A percentile compares a stretch with the other conserved stretches of the same genome.
Evolutionary conservation across 1,284 basidiomycete genomes (phyloP).

Genomic region (Inonotus obliquus): DNA sequence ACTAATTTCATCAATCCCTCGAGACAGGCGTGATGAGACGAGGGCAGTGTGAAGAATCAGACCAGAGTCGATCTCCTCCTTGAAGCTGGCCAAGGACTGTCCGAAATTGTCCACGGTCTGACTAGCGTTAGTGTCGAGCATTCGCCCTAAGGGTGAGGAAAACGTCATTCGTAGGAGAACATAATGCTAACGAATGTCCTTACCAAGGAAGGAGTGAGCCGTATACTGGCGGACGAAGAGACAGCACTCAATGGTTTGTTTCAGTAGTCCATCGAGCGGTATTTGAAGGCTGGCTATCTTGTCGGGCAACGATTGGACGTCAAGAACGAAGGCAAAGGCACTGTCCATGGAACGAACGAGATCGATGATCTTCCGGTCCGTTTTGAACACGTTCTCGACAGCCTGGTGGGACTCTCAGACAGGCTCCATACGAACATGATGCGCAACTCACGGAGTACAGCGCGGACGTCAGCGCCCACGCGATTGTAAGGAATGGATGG

Average conservation of each 20-base stretch:
- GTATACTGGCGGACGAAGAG: background rate
- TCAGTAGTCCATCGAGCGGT: background rate
- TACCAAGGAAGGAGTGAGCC: background rate
- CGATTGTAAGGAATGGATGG: background rate
- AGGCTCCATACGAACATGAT: background rate
- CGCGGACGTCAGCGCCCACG: background rate
- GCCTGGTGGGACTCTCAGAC: background rate
- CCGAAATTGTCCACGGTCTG: background rate
- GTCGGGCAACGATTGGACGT: background rate
- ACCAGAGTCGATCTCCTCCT: background rate
- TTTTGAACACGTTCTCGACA: background rate
- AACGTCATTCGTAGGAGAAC: background rate
- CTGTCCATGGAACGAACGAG: background rate
- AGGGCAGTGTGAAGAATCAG: background rate
- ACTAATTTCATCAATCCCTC: background rate
- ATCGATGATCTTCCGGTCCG: background rate
- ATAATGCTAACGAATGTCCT: background rate
- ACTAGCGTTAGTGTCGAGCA: background rate
- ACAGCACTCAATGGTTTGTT: slow-evolving; percentile 1
- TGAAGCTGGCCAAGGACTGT: background rate
- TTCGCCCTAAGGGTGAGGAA: background rate
- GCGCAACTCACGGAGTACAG: background rate
- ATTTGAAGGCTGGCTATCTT: background rate
- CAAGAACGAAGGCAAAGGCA: background rate
- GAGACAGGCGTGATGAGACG: background rate